Conservation (phyloP, 805 yeast genomes). For the Sugiyamaella americana region DNA sequence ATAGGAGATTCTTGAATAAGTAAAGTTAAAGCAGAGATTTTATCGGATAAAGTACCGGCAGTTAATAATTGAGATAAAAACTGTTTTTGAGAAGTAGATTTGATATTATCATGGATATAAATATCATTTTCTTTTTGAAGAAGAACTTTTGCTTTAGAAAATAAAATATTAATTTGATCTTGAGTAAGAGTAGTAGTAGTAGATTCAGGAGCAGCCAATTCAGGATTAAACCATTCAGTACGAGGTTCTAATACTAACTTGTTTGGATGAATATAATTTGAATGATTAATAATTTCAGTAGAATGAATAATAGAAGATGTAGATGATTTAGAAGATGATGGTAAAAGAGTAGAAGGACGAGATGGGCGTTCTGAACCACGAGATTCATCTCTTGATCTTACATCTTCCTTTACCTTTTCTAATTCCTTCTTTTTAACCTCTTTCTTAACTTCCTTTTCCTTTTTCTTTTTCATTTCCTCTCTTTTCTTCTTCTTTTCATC, state of each 20-base stretch:
- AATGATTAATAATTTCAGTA: constrained; percentile 8
- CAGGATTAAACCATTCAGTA: constrained; percentile 71
- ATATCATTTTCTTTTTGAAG: constrained; percentile 64
- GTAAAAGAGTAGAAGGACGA: not conserved
- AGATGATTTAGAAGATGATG: not conserved
- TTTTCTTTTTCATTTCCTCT: constrained; percentile 19
- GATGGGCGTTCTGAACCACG: not conserved
- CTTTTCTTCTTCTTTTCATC: not conserved
- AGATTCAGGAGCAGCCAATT: constrained; percentile 31
- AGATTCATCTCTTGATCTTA: not conserved
- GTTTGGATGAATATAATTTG: constrained; percentile 7
- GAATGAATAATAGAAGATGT: not conserved
- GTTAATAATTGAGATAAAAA: constrained; percentile 83
- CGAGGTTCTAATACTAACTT: constrained; percentile 51
- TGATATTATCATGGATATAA: constrained; percentile 68
- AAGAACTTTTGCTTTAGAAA: constrained; percentile 58
- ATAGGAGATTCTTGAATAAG: constrained; percentile 92
- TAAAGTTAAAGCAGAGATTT: constrained; percentile 88
- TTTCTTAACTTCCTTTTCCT: constrained; percentile 19
- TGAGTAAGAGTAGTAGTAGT: constrained; percentile 10
- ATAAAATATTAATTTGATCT: constrained; percentile 30
- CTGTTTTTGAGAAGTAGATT: constrained; percentile 73
- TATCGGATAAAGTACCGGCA: constrained; percentile 91
- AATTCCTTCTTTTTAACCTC: constrained; percentile 7
- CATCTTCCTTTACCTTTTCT: not conserved